Evolutionary conservation across 192 early-diverging fungal species (phyloP), one percentile per base, ranked within the genome.

Genomic region (Coemansia sp.): DNA sequence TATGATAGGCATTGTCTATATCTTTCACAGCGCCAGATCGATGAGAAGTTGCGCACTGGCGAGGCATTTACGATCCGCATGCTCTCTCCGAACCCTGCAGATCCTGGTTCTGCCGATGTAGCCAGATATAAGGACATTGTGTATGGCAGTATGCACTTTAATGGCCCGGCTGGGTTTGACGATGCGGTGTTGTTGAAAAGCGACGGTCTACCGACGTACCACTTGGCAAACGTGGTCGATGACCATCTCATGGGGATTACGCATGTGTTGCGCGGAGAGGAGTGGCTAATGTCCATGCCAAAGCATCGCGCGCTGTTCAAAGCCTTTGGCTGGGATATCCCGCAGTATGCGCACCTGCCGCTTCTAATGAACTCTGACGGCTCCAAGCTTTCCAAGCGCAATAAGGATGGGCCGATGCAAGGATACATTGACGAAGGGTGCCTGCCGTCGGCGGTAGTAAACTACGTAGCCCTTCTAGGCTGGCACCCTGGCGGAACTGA

Each of bases 221-320:
- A 98, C 66, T 83, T 98, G 41, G 96, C 96, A 1, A 95, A 95
- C 68, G 96, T 98, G 1, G 91, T 96, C 1, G 96, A 98, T 71
- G 96, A 98, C 69, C 88, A 93, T 58, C 52, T 88, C 10, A 98
- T 98, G 96, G 84, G 84, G 12, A 92, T 98, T 51, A 94, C 94
- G 2, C 94, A 96, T 72, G 94, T 98, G 18, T 72, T 98, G 41
- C 87, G 96, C 44, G 96, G 96, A 44, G 94, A 96, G 78, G 96
- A 98, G 78, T 98, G 96, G 96, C 85, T 98, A 34, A 85, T 93
- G 23, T 95, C 94, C 10, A 95, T 94, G 11, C 94, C 96, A 39
- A 96, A 95, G 68, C 96, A 98, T 81, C 66, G 93, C 2, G 70
- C 93, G 6, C 84, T 98, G 20, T 96, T 95, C 76, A 67, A 79